These are phyloP conservation scores for Conticribra guillardii DNA, from an alignment of 108 stramenopile genomes.

Conservation along the genomic window DNA sequence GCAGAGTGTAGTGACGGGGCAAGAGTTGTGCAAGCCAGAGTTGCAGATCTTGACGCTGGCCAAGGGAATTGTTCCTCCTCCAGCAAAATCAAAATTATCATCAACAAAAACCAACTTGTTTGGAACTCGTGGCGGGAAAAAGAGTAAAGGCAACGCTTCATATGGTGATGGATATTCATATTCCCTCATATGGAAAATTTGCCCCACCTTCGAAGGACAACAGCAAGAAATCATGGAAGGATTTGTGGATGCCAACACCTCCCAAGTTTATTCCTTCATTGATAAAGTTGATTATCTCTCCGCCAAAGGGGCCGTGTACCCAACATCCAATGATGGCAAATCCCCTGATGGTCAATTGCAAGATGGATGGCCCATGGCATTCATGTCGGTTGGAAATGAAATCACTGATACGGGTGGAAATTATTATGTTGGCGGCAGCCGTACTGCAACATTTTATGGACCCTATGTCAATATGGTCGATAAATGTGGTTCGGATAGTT, in stretches of 20 bases:
- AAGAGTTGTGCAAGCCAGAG: constrained; percentile 10
- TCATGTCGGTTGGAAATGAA: constrained; percentile 3
- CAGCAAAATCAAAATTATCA: no score
- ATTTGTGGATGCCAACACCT: constrained; percentile 20
- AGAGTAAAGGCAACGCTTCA: background rate
- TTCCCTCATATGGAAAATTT: constrained; percentile 16
- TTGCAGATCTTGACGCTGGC: constrained; percentile 15
- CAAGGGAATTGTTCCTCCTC: no score
- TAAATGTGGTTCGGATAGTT: background rate
- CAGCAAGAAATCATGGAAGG: constrained; percentile 20
- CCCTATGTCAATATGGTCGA: constrained; percentile 7
- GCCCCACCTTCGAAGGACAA: constrained; percentile 15
- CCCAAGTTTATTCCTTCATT: constrained; percentile 10
- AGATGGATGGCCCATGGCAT: constrained; percentile 19
- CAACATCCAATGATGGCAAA: constrained; percentile 23
- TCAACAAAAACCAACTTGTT: no score
- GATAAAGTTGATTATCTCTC: constrained; percentile 23
- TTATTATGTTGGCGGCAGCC: background rate
- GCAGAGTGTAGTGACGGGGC: background rate
- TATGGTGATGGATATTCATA: constrained; percentile 14
- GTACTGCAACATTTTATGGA: background rate
- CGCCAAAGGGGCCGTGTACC: constrained; percentile 21
- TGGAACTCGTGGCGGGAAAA: background rate
- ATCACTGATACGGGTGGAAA: constrained; percentile 6
- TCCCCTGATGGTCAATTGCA: constrained; percentile 17